phyloP scores from a whole-genome alignment of 768 basidiomycete genomes.

The Cystobasidium onofrii region DNA sequence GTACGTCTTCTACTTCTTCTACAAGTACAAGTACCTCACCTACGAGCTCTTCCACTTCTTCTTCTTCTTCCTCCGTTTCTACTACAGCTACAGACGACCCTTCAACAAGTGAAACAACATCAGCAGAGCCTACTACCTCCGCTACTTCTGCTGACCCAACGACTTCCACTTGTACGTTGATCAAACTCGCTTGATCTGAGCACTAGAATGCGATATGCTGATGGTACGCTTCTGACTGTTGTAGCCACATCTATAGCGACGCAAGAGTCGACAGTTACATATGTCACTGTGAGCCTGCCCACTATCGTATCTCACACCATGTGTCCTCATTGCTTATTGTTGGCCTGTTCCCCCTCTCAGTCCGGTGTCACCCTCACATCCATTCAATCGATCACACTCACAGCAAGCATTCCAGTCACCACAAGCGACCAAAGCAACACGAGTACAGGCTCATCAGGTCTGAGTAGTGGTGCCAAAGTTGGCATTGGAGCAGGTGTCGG shows the following conservation, averaged over 20 bases:
- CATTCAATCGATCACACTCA: conserved; percentile 18
- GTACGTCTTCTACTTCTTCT: conserved; percentile 23
- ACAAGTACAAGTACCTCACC: conserved; percentile 11
- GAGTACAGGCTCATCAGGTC: neutral
- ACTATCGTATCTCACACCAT: too few species aligned
- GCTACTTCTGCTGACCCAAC: neutral
- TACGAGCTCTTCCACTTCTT: neutral
- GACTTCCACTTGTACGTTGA: neutral
- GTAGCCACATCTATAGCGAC: conserved; percentile 1
- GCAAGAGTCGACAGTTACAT: conserved; percentile 15
- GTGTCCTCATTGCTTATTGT: neutral
- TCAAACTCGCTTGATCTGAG: too few species aligned
- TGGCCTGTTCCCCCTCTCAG: neutral
- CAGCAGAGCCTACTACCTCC: neutral
- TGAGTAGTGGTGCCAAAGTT: conserved; percentile 6
- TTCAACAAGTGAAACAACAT: neutral
- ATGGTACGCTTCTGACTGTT: neutral
- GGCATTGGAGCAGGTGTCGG: conserved; percentile 8
- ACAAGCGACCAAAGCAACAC: neutral
- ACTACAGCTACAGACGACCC: neutral
- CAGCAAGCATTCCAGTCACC: conserved; percentile 1
- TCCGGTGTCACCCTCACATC: conserved; percentile 24
- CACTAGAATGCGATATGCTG: too few species aligned
- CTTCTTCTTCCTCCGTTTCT: neutral
- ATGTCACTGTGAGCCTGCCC: conserved; percentile 22